Evolutionary conservation across 2,329 filamentous ascomycete genomes (phyloP), one percentile per base, ranked within the genome.

Genomic region (Penicillium sp.): DNA sequence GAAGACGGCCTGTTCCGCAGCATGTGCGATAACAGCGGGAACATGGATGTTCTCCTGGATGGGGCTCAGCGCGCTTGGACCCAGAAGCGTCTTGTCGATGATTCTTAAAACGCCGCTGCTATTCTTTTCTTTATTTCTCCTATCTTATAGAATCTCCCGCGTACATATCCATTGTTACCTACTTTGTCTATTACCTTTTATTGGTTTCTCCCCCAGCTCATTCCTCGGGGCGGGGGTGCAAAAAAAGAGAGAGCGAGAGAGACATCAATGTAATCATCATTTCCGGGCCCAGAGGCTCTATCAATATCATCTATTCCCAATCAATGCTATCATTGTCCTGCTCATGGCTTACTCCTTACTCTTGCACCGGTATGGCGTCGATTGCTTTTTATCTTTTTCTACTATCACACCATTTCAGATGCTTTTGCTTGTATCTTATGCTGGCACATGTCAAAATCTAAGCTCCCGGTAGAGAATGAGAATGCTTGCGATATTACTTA

Each of bases 21-120:
- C 48, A 89, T 89, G 87, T 89, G 87, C 66, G 83, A 87, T 65
- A 88, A 82, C 69, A 87, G 80, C 59, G 86, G 86, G 1, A 84
- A 87, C 62, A 71, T 88, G 59, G 85, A 87, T 1, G 69, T 71
- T 1, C 70, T 89, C 40, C 66, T 79, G 39, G 79, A 80, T 44
- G 79, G 82, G 16, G 86, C 87, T 24, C 78, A 77, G 62, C 73
- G 74, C 50, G 79, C 78, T 37, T 76, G 73, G 72, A 74, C 78
- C 14, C 74, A 76, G 56, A 80, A 78, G 64, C 77, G 72, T 60
- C 65, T 80, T 24, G 72, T 77, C 48, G 76, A 80, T 67, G 77
- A 78, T 56, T 72, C 68, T 50, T 74, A 64, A 58, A 18, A n/a
- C n/a, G n/a, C n/a, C 6, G 5, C 20, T 4, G 13, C 24, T 50